A percentile compares a stretch with the other conserved stretches of the same genome.
Evolutionary conservation across 306 rosid species (phyloP).

Genomic region (Albizia julibrissin): DNA sequence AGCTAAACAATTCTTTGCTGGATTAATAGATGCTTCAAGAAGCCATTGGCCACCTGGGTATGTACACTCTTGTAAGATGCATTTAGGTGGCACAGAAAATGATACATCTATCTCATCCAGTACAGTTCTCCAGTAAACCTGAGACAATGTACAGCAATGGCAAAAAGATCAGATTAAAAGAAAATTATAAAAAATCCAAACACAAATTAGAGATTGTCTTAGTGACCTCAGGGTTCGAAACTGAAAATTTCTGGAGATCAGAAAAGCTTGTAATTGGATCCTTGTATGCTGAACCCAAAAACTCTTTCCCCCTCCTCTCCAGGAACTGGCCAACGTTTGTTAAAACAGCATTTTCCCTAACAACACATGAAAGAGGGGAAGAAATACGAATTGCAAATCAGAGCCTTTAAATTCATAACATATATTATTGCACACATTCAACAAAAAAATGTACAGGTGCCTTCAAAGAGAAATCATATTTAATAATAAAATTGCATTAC

Average conservation of each 20-base stretch:
- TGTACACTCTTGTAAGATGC: constrained; percentile 62
- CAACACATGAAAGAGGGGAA: constrained; percentile 26
- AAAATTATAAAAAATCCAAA: constrained; percentile 9
- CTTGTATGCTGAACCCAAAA: constrained; percentile 70
- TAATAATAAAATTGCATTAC: neutral
- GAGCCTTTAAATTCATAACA: constrained; percentile 12
- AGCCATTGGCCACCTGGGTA: constrained; percentile 86
- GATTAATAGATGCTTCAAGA: constrained; percentile 80
- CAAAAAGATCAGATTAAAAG: constrained; percentile 9
- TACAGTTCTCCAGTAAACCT: constrained; percentile 81
- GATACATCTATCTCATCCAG: constrained; percentile 66
- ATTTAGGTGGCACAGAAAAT: constrained; percentile 66
- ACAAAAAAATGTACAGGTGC: neutral
- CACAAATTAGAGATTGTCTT: constrained; percentile 12
- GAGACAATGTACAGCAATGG: constrained; percentile 35
- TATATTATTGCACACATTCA: neutral
- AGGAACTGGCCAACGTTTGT: constrained; percentile 78
- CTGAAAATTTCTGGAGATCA: constrained; percentile 79
- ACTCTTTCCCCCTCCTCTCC: constrained; percentile 69
- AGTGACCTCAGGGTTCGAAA: constrained; percentile 75
- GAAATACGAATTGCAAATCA: neutral
- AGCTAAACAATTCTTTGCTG: constrained; percentile 76
- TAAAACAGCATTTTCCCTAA: constrained; percentile 55
- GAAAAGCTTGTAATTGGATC: constrained; percentile 85
- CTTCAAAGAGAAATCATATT: neutral